A percentile compares a stretch with the other conserved stretches of the same genome.
These are phyloP conservation scores for Aegilops bicornis DNA, from an alignment of 176 grass and related monocot genomes.

Conservation along the genomic window DNA sequence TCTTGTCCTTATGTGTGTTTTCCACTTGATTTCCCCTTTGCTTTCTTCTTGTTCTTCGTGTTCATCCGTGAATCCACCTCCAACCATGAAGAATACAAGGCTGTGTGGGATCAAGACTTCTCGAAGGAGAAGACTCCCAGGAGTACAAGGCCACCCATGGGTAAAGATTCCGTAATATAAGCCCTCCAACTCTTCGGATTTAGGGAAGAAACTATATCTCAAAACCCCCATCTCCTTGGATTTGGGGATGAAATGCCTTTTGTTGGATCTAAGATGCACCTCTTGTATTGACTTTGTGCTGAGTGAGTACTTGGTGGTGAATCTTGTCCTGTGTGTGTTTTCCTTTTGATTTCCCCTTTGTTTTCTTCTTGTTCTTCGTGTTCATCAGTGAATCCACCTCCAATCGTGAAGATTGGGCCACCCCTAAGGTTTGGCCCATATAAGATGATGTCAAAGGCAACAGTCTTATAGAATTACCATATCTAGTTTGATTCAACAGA, in stretches of 20 bases:
- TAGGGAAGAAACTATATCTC: not conserved
- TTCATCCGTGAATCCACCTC: not conserved
- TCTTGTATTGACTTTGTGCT: not conserved
- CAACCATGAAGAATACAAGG: not conserved
- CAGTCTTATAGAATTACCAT: slow-evolving; percentile 17
- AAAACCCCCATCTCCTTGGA: not conserved
- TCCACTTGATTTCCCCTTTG: not conserved
- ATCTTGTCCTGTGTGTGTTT: not conserved
- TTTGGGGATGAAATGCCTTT: not conserved
- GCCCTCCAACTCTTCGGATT: not conserved
- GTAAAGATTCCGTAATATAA: not conserved
- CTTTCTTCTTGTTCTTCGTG: not conserved
- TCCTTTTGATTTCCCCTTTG: not conserved
- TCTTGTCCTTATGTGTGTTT: not conserved
- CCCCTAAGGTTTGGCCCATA: not conserved
- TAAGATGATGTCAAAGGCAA: not conserved
- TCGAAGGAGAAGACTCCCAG: not conserved
- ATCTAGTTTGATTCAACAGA: slow-evolving; percentile 9
- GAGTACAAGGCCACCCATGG: not conserved
- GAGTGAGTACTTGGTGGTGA: not conserved
- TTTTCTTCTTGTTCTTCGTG: not conserved
- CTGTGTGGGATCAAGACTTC: not conserved
- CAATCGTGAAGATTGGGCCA: not conserved
- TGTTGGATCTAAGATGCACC: not conserved
- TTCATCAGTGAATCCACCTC: not conserved